Conservation (phyloP, 176 grass and related monocot species). For the Triticum monococcum region DNA sequence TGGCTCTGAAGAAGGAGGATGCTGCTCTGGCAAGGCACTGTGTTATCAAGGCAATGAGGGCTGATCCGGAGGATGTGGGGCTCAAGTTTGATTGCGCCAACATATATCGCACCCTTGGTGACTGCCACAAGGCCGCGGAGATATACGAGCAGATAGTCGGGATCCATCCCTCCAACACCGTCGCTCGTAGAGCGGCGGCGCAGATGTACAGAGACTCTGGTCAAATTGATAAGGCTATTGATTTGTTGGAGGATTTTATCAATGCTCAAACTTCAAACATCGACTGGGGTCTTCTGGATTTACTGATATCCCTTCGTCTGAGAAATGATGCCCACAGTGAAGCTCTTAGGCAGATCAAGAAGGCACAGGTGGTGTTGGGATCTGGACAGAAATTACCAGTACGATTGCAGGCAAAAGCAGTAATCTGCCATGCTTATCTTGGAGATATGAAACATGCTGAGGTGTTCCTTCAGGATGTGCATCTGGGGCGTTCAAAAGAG, state of each 20-base stretch:
- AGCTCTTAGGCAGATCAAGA: constrained; percentile 65
- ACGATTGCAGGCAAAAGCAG: constrained; percentile 62
- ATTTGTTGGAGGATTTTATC: constrained; percentile 68
- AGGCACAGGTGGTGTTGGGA: constrained; percentile 26
- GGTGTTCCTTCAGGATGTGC: constrained; percentile 60
- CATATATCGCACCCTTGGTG: constrained; percentile 49
- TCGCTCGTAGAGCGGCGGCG: constrained; percentile 61
- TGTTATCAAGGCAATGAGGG: constrained; percentile 78
- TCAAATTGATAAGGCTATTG: constrained; percentile 65
- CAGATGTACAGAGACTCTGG: constrained; percentile 92
- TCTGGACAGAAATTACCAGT: constrained; percentile 48
- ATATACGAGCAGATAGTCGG: constrained; percentile 77
- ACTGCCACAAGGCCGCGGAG: constrained; percentile 79
- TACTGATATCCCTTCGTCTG: constrained; percentile 70
- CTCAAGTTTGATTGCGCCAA: constrained; percentile 74
- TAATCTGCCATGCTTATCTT: constrained; percentile 66
- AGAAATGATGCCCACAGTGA: constrained; percentile 62
- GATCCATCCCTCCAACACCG: constrained; percentile 45
- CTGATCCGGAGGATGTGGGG: constrained; percentile 79
- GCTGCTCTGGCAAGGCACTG: constrained; percentile 69
- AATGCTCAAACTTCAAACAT: constrained; percentile 33
- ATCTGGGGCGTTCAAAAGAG: constrained; percentile 57
- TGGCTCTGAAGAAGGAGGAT: constrained; percentile 67
- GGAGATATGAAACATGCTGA: constrained; percentile 84
- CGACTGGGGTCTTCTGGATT: constrained; percentile 53